phyloP scores from a whole-genome alignment of 1,284 basidiomycete species.

The Butyriboletus regius region DNA sequence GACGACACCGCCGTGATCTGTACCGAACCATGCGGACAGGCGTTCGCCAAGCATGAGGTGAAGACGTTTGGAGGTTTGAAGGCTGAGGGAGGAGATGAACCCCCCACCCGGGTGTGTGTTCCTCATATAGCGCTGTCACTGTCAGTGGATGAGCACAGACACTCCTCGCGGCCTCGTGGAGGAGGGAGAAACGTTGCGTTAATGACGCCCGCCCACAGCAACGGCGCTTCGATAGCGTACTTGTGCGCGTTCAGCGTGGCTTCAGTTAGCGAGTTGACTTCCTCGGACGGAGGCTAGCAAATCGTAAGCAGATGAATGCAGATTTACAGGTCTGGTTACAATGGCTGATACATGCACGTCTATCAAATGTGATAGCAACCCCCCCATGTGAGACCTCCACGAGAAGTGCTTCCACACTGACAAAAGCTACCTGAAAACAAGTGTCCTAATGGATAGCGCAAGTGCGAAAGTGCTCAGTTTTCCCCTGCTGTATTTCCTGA shows the following conservation, averaged over 20 bases:
- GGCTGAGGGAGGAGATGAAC: background rate
- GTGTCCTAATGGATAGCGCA: slow-evolving; percentile 32
- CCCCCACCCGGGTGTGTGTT: background rate
- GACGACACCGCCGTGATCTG: slow-evolving; percentile 6
- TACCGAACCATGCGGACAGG: slow-evolving; percentile 8
- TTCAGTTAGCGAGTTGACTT: background rate
- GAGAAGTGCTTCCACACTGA: background rate
- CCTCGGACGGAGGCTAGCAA: background rate
- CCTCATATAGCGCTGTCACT: slow-evolving; percentile 15
- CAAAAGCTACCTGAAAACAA: background rate
- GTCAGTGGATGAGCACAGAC: slow-evolving; percentile 1
- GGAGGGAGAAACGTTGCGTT: slow-evolving; percentile 12
- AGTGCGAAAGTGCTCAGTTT: slow-evolving; percentile 42
- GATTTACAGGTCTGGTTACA: slow-evolving; percentile 1
- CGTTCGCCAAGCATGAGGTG: slow-evolving; percentile 13
- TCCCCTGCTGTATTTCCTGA: slow-evolving; percentile 38
- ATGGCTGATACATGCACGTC: background rate
- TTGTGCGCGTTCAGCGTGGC: background rate
- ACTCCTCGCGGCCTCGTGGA: slow-evolving; percentile 6
- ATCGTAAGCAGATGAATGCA: background rate
- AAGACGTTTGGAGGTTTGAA: background rate
- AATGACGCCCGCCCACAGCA: slow-evolving; percentile 10
- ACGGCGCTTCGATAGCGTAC: slow-evolving; percentile 1
- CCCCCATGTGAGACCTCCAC: background rate
- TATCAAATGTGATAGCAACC: background rate